A percentile compares a stretch with the other conserved stretches of the same genome.
phyloP scores from a whole-genome alignment of 768 basidiomycete genomes.

The Leccinellum rugosiceps region DNA sequence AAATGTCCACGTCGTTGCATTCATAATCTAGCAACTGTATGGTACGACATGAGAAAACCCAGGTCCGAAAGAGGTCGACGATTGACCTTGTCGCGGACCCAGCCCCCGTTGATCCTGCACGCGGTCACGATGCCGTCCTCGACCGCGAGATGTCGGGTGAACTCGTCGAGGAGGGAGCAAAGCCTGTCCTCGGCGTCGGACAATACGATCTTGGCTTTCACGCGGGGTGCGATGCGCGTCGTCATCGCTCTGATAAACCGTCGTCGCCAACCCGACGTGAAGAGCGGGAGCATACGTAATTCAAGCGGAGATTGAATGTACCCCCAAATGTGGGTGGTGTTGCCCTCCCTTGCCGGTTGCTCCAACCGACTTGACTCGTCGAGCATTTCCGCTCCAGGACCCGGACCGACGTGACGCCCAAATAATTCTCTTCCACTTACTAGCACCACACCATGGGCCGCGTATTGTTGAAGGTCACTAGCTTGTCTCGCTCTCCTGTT shows the following conservation, averaged over 20 bases:
- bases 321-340: constrained; percentile 13
- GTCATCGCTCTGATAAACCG: constrained; percentile 27
- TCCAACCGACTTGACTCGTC: constrained; percentile 18
- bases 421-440: background rate
- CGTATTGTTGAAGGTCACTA: constrained; percentile 75
- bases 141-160: constrained; percentile 52
- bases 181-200: constrained; percentile 67
- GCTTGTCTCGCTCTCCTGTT: background rate
- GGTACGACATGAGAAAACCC: constrained; percentile 7
- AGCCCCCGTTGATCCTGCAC: constrained; percentile 95
- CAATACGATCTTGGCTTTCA: constrained; percentile 46
- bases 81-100: constrained; percentile 96
- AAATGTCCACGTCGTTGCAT: constrained; percentile 93
- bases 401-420: constrained; percentile 12
- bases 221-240: constrained; percentile 29
- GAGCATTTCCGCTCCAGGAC: background rate
- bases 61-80: constrained; percentile 2
- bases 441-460: constrained; percentile 68
- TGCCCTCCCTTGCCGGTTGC: constrained; percentile 13
- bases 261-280: constrained; percentile 8
- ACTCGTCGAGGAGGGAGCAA: constrained; percentile 79
- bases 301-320: constrained; percentile 27
- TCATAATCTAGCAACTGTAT: constrained; percentile 74
- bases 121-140: constrained; percentile 53
- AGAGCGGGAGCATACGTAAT: constrained; percentile 11